Base-by-base conservation (phyloP, 768 basidiomycete genomes). In the Leucocoprinus leucothites region DNA sequence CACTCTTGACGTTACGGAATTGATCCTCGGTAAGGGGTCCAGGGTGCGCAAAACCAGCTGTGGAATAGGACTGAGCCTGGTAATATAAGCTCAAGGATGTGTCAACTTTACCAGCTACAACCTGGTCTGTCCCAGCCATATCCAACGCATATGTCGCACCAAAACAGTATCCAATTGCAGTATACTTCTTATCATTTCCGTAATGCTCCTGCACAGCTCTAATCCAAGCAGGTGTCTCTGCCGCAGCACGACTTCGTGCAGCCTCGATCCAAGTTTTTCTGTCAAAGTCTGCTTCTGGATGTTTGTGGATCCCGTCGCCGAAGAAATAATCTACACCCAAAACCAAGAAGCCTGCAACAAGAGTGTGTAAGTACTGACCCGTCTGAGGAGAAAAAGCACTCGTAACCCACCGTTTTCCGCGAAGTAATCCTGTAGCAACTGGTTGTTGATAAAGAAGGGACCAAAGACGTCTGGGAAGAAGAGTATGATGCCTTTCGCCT, bases 271-370 rank as follows among this genome's bases (percentile, higher is more conserved):
- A 87, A 0, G 68, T 69, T 1, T 56, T 36, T 28, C 71, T 68
- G 53, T 77, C 69, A 45, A 73, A 76, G 24, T 59, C 65, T 9
- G 71, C 67, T 35, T 76, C 70, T 19, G 67, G 63, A 57, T 79
- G 74, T 1, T 61, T 51, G n/a, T 76, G 61, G 1, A 86, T 60
- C 9, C 78, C 71, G 51, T 85, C 81, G 6, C 85, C 82, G 48
- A 84, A 74, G 67, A 87, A 85, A 65, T 84, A 86, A 57, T 87
- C 86, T 36, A 80, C 66, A 2, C 82, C 83, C 3, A 86, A 64
- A 3, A 86, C 83, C 43, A 72, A 67, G 62, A 78, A 86, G 1
- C 85, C 85, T 86, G 42, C 11, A 3, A 19, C 11, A 35, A 22
- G 28, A 49, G 31, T 5, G 31, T 11, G 31, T 11, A 31, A 11